Evolutionary conservation across 108 stramenopile genomes (phyloP), one percentile per base, ranked within the genome.

Genomic region (Pinguiococcus pyrenoidosus): DNA sequence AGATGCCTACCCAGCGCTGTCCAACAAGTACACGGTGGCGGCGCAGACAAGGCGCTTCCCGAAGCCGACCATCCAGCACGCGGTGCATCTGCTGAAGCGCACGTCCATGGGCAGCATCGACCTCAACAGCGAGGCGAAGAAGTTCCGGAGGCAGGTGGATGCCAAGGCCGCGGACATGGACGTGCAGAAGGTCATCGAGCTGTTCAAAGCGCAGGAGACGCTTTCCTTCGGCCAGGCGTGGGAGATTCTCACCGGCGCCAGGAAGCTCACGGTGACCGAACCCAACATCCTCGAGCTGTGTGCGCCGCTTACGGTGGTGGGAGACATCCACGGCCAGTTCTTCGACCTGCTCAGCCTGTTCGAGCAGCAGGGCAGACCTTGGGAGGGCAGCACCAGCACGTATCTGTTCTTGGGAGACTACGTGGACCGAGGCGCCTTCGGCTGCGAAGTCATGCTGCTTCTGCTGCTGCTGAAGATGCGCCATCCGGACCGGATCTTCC

Each of bases 271-370:
- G 40, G 28, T 50, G 13, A 50, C 42, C 39, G 65, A 66, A 24
- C 36, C 62, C 13, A 66, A 66, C 39, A 64, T 66, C 21, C 28
- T 66, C 4, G 39, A 40, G 39, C 17, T 40, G 37, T 1, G 16
- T 17, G 16, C 30, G 29, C 40, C 44, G 44, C 85, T 88, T 13
- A 88, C 80, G 26, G 75, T 89, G 48, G 85, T 86, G 8, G 92
- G 92, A 5, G 92, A 94, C 58, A 62, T 94, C 28, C 92, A 94
- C 56, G 92, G 92, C 0, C 92, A 94, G 59, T 89, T 89, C 51
- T 94, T 83, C 55, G 92, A 94, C 66, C 62, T 92, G 37, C 54
- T 85, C 16, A 76, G 83, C 48, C 64, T 92, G 13, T 78, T 92
- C 38, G 76, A 21, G 29, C 13, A 34, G 56, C 17, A n/a, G 23